phyloP scores from a whole-genome alignment of 352 stramenopile species.

The Phytopythium mirpurense region DNA sequence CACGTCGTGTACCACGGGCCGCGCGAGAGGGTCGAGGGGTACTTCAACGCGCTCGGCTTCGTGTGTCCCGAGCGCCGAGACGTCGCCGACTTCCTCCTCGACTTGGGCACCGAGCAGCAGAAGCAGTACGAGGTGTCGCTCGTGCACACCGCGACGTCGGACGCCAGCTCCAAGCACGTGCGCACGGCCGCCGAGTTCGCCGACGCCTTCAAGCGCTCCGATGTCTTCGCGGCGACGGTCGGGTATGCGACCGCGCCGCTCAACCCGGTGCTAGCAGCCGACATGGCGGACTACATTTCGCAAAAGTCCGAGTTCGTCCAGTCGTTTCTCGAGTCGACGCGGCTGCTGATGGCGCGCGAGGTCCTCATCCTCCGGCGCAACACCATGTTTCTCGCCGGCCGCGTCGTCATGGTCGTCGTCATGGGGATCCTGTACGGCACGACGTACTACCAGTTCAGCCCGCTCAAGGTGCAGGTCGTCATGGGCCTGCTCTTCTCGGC shows the following conservation, averaged over 20 bases:
- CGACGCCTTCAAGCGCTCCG: constrained; percentile 8
- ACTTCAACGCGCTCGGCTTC: constrained; percentile 21
- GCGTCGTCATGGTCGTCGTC: constrained; percentile 34
- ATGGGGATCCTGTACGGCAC: constrained; percentile 37
- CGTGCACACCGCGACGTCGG: background rate
- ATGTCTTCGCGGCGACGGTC: constrained; percentile 7
- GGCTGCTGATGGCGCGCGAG: constrained; percentile 28
- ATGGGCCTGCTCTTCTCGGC: constrained; percentile 70
- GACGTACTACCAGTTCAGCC: constrained; percentile 28
- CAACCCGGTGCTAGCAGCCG: constrained; percentile 7
- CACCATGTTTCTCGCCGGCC: constrained; percentile 35
- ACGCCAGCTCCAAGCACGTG: background rate
- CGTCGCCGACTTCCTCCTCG: constrained; percentile 20
- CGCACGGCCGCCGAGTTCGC: constrained; percentile 8
- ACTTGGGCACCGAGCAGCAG: constrained; percentile 19
- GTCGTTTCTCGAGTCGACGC: constrained; percentile 20
- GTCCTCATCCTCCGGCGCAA: constrained; percentile 31
- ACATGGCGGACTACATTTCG: constrained; percentile 80
- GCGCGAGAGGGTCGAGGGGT: constrained; percentile 17
- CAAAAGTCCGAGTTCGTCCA: constrained; percentile 30
- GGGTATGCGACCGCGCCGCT: background rate
- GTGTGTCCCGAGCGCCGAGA: constrained; percentile 15
- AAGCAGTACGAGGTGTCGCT: constrained; percentile 18
- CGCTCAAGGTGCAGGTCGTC: constrained; percentile 26
- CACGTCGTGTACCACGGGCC: constrained; percentile 41